Evolutionary conservation across 148 eudicot species (phyloP), one percentile per base, ranked within the genome.

Genomic region (Camellia sinensis): DNA sequence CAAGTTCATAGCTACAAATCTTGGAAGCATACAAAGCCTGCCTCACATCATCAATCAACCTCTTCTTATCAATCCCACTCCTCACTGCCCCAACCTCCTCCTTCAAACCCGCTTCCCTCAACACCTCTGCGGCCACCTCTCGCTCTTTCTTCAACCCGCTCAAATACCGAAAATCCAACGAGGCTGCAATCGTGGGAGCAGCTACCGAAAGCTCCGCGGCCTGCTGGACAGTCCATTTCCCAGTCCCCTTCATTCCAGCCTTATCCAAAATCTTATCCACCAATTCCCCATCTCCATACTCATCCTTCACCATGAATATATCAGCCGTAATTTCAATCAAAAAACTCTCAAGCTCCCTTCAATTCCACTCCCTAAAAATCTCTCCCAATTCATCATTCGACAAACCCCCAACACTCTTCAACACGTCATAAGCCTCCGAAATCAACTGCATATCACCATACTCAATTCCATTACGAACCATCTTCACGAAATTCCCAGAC

Each of bases 241-340:
- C 98, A 2, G 96, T 94, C n/a, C 98, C 98, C 29, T 94, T 94
- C 95, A 92, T 92, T 60, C 96, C 98, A 0, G 98, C 90, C 85
- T 92, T 92, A 78, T 94, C 98, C 85, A 94, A 84, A 67, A 94
- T 88, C 88, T 89, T 90, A 83, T 94, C 98, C 43, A 94, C 94
- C 77, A 94, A 85, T 52, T 88, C 92, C 9, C 95, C 95, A 0
- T 83, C 87, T 0, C 79, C 94, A 14, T 84, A 71, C 1, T 89
- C 88, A 80, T 93, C 97, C 81, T 85, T 87, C 5, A 91, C 94
- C 87, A 79, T 90, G 41, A 93, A 93, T 44, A 93, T 93, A 82
- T 93, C 95, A 0, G 92, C 87, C 0, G 98, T 93, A 29, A 93
- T 93, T 78, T 93, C 98, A 84, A 92, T 70, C 87, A 93, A 84